These are phyloP conservation scores for Tylopilus sp. DNA, from an alignment of 768 basidiomycete species.

Conservation along the genomic window DNA sequence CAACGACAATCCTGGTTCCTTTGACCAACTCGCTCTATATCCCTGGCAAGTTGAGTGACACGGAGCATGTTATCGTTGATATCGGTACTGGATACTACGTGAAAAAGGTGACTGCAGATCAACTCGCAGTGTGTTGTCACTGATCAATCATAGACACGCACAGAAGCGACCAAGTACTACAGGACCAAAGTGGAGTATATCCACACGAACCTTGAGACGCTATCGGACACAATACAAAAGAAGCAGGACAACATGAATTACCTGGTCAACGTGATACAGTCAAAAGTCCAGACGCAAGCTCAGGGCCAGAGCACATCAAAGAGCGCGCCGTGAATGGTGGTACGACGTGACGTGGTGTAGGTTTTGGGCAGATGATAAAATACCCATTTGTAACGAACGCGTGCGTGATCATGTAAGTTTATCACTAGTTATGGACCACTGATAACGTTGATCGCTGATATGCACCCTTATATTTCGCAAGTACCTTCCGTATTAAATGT, in stretches of 20 bases:
- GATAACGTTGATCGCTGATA: too few relatives aligned
- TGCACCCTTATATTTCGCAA: too few relatives aligned
- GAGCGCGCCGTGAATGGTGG: slow-evolving; percentile 15
- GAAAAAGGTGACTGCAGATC: slow-evolving; percentile 63
- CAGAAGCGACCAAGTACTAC: slow-evolving; percentile 81
- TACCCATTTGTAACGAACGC: not conserved
- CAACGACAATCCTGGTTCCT: slow-evolving; percentile 86
- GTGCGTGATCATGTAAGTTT: slow-evolving; percentile 1
- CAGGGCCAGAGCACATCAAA: slow-evolving; percentile 16
- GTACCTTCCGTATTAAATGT: not conserved
- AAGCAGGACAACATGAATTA: slow-evolving; percentile 88
- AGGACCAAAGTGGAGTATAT: slow-evolving; percentile 78
- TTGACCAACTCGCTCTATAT: slow-evolving; percentile 94
- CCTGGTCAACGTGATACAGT: slow-evolving; percentile 70
- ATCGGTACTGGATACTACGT: slow-evolving; percentile 97
- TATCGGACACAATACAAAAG: slow-evolving; percentile 87
- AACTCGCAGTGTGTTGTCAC: not conserved
- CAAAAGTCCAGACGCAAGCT: slow-evolving; percentile 40
- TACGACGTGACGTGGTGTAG: not conserved
- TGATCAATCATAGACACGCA: slow-evolving; percentile 57
- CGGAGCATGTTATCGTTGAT: slow-evolving; percentile 89
- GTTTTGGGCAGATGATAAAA: not conserved
- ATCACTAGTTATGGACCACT: too few relatives aligned
- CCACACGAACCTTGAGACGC: slow-evolving; percentile 73
- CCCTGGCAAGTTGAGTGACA: slow-evolving; percentile 81